phyloP scores from a whole-genome alignment of 2,329 filamentous ascomycete species.

The Fusarium veterinarium region DNA sequence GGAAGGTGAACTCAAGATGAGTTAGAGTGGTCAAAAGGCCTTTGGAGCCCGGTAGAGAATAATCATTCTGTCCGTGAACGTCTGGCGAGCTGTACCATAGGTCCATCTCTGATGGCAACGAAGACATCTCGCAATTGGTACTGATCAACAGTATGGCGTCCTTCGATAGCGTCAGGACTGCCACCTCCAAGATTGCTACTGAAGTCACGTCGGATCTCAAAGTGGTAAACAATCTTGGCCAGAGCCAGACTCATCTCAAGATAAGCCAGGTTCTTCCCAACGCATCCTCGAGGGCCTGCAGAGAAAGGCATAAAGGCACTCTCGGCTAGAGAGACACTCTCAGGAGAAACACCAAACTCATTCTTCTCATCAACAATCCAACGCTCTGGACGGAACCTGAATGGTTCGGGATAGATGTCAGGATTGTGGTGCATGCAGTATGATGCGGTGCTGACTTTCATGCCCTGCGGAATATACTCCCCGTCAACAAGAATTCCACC shows the following conservation, averaged over 20 bases:
- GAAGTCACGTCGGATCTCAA: constrained; percentile 17
- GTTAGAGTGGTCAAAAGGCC: not conserved
- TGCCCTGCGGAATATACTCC: constrained; percentile 24
- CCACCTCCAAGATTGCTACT: constrained; percentile 29
- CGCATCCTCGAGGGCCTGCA: constrained; percentile 22
- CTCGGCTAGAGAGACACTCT: constrained; percentile 13
- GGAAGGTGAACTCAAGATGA: not conserved
- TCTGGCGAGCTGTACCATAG: constrained; percentile 24
- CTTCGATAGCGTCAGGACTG: constrained; percentile 3
- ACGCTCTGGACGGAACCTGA: constrained; percentile 29
- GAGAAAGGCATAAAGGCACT: constrained; percentile 29
- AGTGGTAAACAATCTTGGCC: constrained; percentile 23
- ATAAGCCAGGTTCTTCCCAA: constrained; percentile 37
- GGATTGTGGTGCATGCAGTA: constrained; percentile 34
- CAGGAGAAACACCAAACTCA: not conserved
- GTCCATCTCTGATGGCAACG: constrained; percentile 21
- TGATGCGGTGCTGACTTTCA: constrained; percentile 19
- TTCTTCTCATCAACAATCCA: constrained; percentile 22
- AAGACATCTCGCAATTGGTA: constrained; percentile 32
- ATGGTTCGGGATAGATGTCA: constrained; percentile 20
- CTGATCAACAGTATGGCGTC: constrained; percentile 22
- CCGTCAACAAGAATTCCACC: constrained; percentile 30
- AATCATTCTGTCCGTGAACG: not conserved
- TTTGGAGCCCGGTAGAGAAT: not conserved
- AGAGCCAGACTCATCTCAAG: constrained; percentile 32